These are phyloP conservation scores for Castanea crenata DNA, from an alignment of 306 rosid genomes.

Conservation along the genomic window DNA sequence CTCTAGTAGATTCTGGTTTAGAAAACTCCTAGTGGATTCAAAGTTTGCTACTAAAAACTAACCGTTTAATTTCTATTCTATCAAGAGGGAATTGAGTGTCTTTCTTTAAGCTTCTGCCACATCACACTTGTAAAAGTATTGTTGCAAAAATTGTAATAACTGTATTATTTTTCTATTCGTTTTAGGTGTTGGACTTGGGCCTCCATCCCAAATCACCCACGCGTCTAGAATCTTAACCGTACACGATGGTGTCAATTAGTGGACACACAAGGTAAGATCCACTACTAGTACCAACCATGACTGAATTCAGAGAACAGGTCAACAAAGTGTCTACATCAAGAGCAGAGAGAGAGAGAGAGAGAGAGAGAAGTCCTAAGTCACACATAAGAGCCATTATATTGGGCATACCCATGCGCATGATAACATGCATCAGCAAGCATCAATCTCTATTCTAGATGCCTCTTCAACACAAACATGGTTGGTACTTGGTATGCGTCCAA, in stretches of 20 bases:
- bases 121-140: too few species aligned
- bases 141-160: too few species aligned
- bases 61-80: too few species aligned
- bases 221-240: background rate
- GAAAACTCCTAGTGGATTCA: too few species aligned
- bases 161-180: too few species aligned
- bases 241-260: background rate
- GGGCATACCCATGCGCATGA: background rate
- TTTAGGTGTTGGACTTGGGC: background rate
- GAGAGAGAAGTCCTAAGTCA: too few species aligned
- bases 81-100: too few species aligned
- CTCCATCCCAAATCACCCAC: background rate
- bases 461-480: background rate
- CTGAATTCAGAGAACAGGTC: background rate
- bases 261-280: background rate
- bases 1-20: too few species aligned
- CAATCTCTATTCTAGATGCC: background rate
- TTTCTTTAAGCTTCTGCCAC: too few species aligned
- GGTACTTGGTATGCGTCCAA: slow-evolving; percentile 2
- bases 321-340: background rate
- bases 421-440: background rate
- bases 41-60: too few species aligned
- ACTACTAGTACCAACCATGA: background rate
- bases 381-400: background rate
- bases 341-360: background rate